Conservation (phyloP, 164 flowering plant genomes). For the Berberis vulgaris region DNA sequence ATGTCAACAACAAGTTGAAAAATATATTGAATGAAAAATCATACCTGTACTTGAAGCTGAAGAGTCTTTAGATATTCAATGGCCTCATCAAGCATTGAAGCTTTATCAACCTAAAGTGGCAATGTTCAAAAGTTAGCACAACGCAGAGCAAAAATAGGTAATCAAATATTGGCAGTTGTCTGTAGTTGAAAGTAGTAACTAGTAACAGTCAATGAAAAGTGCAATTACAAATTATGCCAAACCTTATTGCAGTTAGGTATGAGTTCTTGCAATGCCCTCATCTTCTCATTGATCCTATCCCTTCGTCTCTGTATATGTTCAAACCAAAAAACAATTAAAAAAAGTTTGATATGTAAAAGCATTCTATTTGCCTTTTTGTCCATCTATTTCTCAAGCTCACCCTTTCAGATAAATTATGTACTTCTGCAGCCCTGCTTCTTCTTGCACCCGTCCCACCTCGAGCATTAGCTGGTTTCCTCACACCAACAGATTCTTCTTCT, state of each 20-base stretch:
- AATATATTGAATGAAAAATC: background rate
- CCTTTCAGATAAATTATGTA: slow-evolving; percentile 94
- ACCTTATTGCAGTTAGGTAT: slow-evolving; percentile 99
- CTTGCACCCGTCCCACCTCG: slow-evolving; percentile 49
- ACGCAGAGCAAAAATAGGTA: no score
- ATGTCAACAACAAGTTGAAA: background rate
- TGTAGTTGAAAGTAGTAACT: no score
- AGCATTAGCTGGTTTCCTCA: slow-evolving; percentile 31
- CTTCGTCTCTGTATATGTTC: slow-evolving; percentile 62
- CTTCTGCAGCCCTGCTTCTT: slow-evolving; percentile 97
- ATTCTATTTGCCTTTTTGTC: background rate
- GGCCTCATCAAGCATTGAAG: slow-evolving; percentile 98
- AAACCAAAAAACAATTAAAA: background rate
- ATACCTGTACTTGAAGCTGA: slow-evolving; percentile 90
- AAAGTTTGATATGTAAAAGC: background rate
- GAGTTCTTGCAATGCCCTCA: slow-evolving; percentile 93
- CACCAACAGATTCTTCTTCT: slow-evolving; percentile 72
- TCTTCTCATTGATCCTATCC: slow-evolving; percentile 94
- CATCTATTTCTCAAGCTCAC: slow-evolving; percentile 30
- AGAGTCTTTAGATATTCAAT: slow-evolving; percentile 93
- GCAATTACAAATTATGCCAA: background rate
- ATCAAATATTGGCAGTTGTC: no score
- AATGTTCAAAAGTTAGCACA: background rate
- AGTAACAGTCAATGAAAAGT: background rate
- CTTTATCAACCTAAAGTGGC: slow-evolving; percentile 72